Conservation (phyloP, 2,329 filamentous ascomycete species). For the Ceratocystis colombiana region DNA sequence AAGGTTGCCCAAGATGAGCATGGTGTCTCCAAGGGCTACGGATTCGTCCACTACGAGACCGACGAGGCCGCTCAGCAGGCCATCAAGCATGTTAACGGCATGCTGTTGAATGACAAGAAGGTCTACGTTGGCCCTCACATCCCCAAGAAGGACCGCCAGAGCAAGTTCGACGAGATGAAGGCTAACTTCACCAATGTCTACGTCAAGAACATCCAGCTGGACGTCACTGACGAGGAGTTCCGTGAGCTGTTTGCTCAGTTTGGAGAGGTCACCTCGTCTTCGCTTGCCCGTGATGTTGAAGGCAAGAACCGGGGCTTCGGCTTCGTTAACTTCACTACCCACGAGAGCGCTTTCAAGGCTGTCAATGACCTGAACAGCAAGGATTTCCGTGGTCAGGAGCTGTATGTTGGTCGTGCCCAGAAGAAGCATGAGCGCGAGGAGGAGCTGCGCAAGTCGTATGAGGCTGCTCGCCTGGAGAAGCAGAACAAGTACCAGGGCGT, state of each 20-base stretch:
- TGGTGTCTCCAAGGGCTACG: constrained; percentile 95
- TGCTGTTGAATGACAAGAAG: constrained; percentile 99
- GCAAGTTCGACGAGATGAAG: constrained; percentile 99
- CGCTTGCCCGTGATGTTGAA: constrained; percentile 77
- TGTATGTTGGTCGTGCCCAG: constrained; percentile 96
- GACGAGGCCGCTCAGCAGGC: constrained; percentile 92
- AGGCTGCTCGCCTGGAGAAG: constrained; percentile 95
- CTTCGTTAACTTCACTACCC: constrained; percentile 90
- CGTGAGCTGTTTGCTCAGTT: constrained; percentile 83
- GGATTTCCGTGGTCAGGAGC: constrained; percentile 86
- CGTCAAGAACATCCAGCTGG: constrained; percentile 89
- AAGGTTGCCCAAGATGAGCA: constrained; percentile 98
- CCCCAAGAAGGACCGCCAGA: constrained; percentile 99
- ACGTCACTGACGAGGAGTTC: constrained; percentile 89
- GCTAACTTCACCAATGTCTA: constrained; percentile 99
- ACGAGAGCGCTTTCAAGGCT: constrained; percentile 74
- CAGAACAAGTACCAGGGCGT: constrained; percentile 98
- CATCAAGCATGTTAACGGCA: constrained; percentile 99
- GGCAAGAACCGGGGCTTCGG: constrained; percentile 93
- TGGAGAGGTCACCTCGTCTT: constrained; percentile 91
- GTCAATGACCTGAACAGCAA: constrained; percentile 87
- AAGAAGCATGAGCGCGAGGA: constrained; percentile 99
- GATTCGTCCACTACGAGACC: constrained; percentile 99
- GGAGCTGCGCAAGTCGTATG: constrained; percentile 97
- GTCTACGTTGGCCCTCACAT: constrained; percentile 99